Evolutionary conservation across 495 filamentous ascomycete genomes (phyloP).

Genomic region (Penicillium waksmanii): DNA sequence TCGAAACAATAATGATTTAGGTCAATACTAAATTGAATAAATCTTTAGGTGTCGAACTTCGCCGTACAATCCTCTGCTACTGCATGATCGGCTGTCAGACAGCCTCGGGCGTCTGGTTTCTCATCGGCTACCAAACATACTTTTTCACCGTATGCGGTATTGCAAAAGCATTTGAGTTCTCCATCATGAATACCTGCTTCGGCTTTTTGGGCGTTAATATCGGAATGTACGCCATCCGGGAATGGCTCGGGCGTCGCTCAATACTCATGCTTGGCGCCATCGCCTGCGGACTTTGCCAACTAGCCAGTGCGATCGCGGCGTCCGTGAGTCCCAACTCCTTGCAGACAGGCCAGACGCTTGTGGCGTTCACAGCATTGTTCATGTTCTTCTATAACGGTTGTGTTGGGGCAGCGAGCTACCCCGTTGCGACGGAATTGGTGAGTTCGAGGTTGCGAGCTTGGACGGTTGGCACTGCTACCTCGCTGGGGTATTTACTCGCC

Average conservation of each 20-base stretch:
- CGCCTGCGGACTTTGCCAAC: constrained; percentile 56
- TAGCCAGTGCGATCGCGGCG: constrained; percentile 49
- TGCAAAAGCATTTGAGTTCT: constrained; percentile 59
- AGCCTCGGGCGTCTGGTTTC: constrained; percentile 62
- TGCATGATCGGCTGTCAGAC: constrained; percentile 45
- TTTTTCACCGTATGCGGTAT: constrained; percentile 67
- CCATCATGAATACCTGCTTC: constrained; percentile 58
- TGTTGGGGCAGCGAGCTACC: constrained; percentile 42
- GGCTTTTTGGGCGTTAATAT: constrained; percentile 59
- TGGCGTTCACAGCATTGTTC: constrained; percentile 21
- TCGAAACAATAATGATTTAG: neutral
- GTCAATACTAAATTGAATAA: neutral
- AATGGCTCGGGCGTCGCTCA: constrained; percentile 55
- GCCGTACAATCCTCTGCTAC: constrained; percentile 21
- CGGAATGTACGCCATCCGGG: constrained; percentile 56
- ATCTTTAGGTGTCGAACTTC: constrained; percentile 16
- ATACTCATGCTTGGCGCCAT: constrained; percentile 55
- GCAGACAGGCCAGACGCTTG: constrained; percentile 20
- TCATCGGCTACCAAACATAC: constrained; percentile 66
- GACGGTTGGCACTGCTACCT: constrained; percentile 54
- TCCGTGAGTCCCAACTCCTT: constrained; percentile 18
- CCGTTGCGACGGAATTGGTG: constrained; percentile 47
- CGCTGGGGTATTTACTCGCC: constrained; percentile 47
- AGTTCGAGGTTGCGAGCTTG: constrained; percentile 53
- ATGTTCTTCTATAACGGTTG: constrained; percentile 25